Evolutionary conservation across 208 protist species (phyloP).

Genomic region (Trypanosoma brucei): DNA sequence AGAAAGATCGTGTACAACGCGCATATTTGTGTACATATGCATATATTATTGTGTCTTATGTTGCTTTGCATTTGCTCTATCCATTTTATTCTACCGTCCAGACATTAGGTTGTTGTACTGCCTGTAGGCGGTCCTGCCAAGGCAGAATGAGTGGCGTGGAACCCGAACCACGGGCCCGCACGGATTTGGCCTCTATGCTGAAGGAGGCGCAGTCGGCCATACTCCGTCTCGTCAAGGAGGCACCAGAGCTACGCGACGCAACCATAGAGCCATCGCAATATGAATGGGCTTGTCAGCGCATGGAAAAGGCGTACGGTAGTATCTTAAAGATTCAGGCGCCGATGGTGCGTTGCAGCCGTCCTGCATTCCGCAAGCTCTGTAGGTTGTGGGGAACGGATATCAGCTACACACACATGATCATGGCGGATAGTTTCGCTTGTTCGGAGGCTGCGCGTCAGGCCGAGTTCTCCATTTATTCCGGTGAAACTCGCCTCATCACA

Average conservation of each 20-base stretch:
- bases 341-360: constrained; percentile 92
- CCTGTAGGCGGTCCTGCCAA: neutral
- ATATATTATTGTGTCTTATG: too few species aligned
- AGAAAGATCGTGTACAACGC: too few species aligned
- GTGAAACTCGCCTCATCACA: constrained; percentile 69
- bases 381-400: constrained; percentile 70
- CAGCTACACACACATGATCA: constrained; percentile 91
- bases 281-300: neutral
- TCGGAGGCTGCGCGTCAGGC: constrained; percentile 65
- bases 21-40: too few species aligned
- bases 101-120: neutral
- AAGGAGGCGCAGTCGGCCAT: constrained; percentile 21
- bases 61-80: neutral
- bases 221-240: constrained; percentile 8
- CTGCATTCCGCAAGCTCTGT: constrained; percentile 76
- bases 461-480: constrained; percentile 71
- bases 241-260: neutral
- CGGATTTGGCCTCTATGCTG: constrained; percentile 34
- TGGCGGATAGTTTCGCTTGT: constrained; percentile 75
- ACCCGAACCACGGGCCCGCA: constrained; percentile 13
- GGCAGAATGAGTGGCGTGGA: neutral
- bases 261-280: constrained; percentile 5
- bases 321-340: constrained; percentile 78
- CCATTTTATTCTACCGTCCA: neutral
- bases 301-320: constrained; percentile 29